Conservation (phyloP, 805 yeast species). For the Barnettozyma pratensis region DNA sequence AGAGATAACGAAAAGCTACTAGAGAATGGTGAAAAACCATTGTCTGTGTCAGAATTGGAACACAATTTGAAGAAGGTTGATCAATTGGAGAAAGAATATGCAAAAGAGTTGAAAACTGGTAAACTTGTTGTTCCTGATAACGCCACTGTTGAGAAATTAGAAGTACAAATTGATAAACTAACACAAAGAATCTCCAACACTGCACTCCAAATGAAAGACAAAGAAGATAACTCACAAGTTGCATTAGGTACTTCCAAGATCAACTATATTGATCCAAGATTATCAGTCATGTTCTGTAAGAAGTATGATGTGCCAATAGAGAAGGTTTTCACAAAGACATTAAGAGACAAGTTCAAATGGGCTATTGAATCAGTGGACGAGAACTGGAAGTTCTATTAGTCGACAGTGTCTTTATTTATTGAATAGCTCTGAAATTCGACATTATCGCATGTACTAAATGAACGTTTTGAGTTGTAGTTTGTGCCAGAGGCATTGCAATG, state of each 20-base stretch:
- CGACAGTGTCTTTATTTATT: too few relatives aligned
- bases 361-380: constrained; percentile 89
- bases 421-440: too few relatives aligned
- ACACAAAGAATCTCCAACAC: constrained; percentile 69
- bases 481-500: too few relatives aligned
- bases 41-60: constrained; percentile 52
- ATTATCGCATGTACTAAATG: too few relatives aligned
- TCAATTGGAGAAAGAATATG: constrained; percentile 45
- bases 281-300: constrained; percentile 85
- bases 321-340: constrained; percentile 83
- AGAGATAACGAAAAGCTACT: constrained; percentile 74
- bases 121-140: constrained; percentile 48
- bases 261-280: constrained; percentile 92
- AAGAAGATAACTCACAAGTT: constrained; percentile 90
- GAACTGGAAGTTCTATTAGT: constrained; percentile 69
- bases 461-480: too few relatives aligned
- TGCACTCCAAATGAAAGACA: constrained; percentile 75
- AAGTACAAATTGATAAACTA: constrained; percentile 62
- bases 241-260: constrained; percentile 90
- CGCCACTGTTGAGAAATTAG: constrained; percentile 58
- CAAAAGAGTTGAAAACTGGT: constrained; percentile 53
- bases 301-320: constrained; percentile 86
- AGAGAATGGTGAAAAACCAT: constrained; percentile 48
- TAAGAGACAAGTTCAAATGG: constrained; percentile 92
- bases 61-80: constrained; percentile 53